Conservation (phyloP, 257 asterid species). For the Ehretia macrophylla region DNA sequence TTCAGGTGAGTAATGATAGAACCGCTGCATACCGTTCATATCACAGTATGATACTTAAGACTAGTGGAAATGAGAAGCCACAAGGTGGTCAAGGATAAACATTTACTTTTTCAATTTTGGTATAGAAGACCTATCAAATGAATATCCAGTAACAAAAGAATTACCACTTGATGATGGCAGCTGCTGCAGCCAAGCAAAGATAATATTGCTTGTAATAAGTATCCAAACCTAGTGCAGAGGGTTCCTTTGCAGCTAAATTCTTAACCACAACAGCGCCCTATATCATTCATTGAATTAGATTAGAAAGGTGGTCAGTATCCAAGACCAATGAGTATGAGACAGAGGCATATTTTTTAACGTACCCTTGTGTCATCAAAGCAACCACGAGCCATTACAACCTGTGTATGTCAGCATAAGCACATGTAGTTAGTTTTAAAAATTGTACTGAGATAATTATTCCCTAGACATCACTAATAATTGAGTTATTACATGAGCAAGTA, state of each 20-base stretch:
- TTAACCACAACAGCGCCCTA: constrained; percentile 85
- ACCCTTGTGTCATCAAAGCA: constrained; percentile 98
- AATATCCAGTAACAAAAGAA: background rate
- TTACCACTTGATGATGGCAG: constrained; percentile 97
- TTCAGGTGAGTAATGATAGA: no score
- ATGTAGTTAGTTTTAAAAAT: constrained; percentile 3
- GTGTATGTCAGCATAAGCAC: constrained; percentile 27
- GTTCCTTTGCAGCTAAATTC: constrained; percentile 83
- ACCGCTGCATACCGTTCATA: background rate
- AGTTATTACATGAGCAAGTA: background rate
- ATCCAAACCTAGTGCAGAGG: constrained; percentile 96
- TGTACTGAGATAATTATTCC: constrained; percentile 4
- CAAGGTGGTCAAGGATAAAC: background rate
- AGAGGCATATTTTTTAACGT: constrained; percentile 25
- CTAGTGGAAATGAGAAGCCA: background rate
- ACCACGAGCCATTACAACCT: constrained; percentile 80
- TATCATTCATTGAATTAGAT: constrained; percentile 24
- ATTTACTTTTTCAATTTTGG: background rate
- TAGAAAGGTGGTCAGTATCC: constrained; percentile 22
- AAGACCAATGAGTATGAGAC: constrained; percentile 13
- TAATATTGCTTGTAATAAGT: constrained; percentile 88
- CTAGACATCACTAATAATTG: constrained; percentile 8
- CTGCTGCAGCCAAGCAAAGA: constrained; percentile 97
- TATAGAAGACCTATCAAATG: background rate
- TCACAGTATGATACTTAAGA: no score